Evolutionary conservation across 2,329 filamentous ascomycete species (phyloP).

Genomic region (Chalara sp.): DNA sequence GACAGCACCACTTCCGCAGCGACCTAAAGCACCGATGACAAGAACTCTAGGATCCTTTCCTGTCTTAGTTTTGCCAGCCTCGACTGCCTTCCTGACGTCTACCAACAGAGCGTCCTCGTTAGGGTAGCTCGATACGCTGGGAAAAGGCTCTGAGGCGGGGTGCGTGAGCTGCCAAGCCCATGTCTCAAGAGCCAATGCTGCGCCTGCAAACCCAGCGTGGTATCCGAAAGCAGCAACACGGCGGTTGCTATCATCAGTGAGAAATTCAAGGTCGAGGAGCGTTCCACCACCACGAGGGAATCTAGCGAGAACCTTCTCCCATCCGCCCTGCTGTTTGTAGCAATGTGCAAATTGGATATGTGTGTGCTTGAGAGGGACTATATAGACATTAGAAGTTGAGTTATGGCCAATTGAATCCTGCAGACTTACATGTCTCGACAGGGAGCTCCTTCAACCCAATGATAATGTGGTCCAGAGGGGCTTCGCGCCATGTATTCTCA

Average conservation of each 20-base stretch:
- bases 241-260: constrained; percentile 64
- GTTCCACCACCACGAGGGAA: constrained; percentile 72
- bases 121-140: constrained; percentile 60
- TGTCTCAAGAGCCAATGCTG: constrained; percentile 67
- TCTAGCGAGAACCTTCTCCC: constrained; percentile 71
- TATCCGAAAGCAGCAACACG: constrained; percentile 59
- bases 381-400: constrained; percentile 4
- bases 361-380: constrained; percentile 62
- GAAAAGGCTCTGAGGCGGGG: constrained; percentile 57
- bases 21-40: constrained; percentile 77
- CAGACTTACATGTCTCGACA: constrained; percentile 53
- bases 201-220: constrained; percentile 67
- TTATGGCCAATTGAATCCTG: not conserved
- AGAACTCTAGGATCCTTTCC: constrained; percentile 67
- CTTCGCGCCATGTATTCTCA: constrained; percentile 61
- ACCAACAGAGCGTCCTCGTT: constrained; percentile 68
- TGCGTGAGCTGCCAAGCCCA: constrained; percentile 80
- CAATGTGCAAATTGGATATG: constrained; percentile 68
- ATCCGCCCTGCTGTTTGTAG: constrained; percentile 72
- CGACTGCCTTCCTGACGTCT: constrained; percentile 67
- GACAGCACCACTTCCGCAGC: constrained; percentile 80
- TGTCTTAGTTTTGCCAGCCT: constrained; percentile 57
- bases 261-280: constrained; percentile 82
- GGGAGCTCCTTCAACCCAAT: constrained; percentile 74
- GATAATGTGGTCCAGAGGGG: constrained; percentile 62